A percentile compares a stretch with the other conserved stretches of the same genome.
phyloP scores from a whole-genome alignment of 257 asterid genomes.

The Lycium barbarum region DNA sequence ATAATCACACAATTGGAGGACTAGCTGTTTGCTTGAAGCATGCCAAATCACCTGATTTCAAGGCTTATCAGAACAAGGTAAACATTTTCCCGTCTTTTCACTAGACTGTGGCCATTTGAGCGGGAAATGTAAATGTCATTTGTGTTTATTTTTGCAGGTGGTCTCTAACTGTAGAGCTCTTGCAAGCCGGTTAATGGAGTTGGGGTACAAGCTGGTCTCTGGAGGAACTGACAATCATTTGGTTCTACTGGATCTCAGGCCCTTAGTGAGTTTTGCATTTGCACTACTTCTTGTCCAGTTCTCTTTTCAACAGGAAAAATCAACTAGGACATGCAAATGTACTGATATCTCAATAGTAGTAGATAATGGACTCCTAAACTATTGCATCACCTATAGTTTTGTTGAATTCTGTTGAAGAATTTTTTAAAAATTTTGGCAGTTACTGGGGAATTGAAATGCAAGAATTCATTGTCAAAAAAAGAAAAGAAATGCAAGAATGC shows the following conservation, averaged over 20 bases:
- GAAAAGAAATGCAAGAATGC: too few species aligned
- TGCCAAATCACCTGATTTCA: conserved; percentile 80
- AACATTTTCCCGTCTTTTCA: not conserved
- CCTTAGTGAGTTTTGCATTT: conserved; percentile 58
- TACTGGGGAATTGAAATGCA: not conserved
- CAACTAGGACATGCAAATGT: not conserved
- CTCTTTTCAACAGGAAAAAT: not conserved
- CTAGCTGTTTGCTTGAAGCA: conserved; percentile 85
- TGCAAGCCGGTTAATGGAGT: conserved; percentile 68
- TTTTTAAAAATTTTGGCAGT: not conserved
- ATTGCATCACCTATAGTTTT: too few species aligned
- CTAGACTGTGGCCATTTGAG: not conserved
- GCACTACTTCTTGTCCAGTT: not conserved
- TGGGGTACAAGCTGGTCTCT: conserved; percentile 86
- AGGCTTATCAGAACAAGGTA: conserved; percentile 82
- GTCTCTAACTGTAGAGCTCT: conserved; percentile 92
- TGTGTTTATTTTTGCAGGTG: conserved; percentile 50
- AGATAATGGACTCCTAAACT: too few species aligned
- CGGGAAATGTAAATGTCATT: not conserved
- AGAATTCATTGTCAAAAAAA: too few species aligned
- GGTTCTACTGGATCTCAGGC: conserved; percentile 96
- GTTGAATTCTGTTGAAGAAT: not conserved
- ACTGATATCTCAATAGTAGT: too few species aligned
- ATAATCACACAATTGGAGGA: conserved; percentile 93
- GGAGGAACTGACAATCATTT: conserved; percentile 98